Conservation (phyloP, 2,329 filamentous ascomycete genomes). For the Diaporthe australafricana region DNA sequence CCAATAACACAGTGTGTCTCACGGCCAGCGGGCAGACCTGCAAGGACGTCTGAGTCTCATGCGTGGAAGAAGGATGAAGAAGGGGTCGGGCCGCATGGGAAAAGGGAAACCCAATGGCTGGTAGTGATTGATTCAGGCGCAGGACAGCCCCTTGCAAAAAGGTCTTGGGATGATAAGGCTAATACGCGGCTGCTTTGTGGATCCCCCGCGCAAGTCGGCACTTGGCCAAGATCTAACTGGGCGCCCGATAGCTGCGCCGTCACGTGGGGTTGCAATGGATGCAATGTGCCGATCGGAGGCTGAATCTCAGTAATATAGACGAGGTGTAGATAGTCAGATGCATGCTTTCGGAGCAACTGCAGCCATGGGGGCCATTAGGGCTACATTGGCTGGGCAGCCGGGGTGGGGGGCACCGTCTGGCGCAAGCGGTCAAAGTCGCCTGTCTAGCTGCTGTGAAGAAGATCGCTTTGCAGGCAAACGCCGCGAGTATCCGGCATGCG, state of each 20-base stretch:
- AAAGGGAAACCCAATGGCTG: constrained; percentile 11
- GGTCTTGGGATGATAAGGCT: constrained; percentile 28
- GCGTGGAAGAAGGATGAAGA: constrained; percentile 16
- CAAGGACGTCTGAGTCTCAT: constrained; percentile 13
- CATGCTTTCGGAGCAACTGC: background rate
- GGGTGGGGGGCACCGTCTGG: background rate
- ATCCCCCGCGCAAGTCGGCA: constrained; percentile 19
- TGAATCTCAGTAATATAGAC: background rate
- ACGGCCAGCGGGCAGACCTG: constrained; percentile 6
- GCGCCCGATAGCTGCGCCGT: constrained; percentile 21
- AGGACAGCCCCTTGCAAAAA: constrained; percentile 20
- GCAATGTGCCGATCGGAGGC: constrained; percentile 12
- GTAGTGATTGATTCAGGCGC: constrained; percentile 30
- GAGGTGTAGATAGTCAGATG: background rate
- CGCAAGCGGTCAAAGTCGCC: background rate
- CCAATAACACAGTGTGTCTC: background rate
- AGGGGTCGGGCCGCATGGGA: constrained; percentile 8
- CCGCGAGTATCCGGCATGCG: background rate
- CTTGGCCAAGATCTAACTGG: constrained; percentile 24
- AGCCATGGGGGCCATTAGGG: background rate
- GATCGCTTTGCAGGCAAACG: background rate
- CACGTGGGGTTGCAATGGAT: constrained; percentile 26
- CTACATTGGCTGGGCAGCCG: constrained; percentile 7
- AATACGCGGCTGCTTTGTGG: constrained; percentile 26
- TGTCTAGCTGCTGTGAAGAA: background rate